Percentiles rank a stretch among this genome's conserved stretches.
These are phyloP conservation scores for Pestalotiopsis sp. DNA, from an alignment of 2,329 filamentous ascomycete species.

Conservation along the genomic window DNA sequence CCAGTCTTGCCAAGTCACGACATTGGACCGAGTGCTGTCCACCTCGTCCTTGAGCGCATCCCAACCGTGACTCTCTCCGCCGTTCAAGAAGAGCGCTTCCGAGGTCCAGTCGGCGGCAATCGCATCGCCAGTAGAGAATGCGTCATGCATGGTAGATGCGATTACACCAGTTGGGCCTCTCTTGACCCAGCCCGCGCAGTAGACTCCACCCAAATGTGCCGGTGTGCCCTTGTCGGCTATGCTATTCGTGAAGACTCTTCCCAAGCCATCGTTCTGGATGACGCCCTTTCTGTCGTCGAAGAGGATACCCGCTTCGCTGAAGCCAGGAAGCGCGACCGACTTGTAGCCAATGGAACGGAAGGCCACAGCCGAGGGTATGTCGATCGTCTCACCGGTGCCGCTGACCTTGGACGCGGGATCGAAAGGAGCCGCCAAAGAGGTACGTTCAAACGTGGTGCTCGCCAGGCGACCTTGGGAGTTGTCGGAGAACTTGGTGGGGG, in stretches of 20 bases:
- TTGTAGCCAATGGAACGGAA: constrained; percentile 97
- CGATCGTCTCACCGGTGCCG: constrained; percentile 47
- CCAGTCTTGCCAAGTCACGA: constrained; percentile 86
- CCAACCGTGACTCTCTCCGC: constrained; percentile 60
- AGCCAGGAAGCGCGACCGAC: constrained; percentile 73
- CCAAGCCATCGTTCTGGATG: constrained; percentile 79
- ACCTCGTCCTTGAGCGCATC: constrained; percentile 68
- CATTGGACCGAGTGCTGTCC: constrained; percentile 52
- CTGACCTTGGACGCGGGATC: constrained; percentile 49
- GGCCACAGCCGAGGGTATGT: constrained; percentile 67
- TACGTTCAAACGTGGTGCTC: constrained; percentile 67
- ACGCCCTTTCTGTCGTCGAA: constrained; percentile 76
- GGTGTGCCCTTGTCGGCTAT: constrained; percentile 34
- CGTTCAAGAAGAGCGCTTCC: constrained; percentile 39
- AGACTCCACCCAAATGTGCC: constrained; percentile 67
- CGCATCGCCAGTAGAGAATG: constrained; percentile 83
- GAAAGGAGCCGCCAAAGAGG: constrained; percentile 54
- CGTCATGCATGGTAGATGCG: constrained; percentile 92
- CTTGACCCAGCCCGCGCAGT: constrained; percentile 97
- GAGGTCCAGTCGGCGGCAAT: constrained; percentile 75
- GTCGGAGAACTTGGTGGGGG: constrained; percentile 68
- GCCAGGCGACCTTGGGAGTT: constrained; percentile 51
- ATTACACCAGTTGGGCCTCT: constrained; percentile 93
- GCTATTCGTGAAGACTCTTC: constrained; percentile 57
- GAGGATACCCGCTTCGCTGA: constrained; percentile 70